Evolutionary conservation across 1,139 yeast genomes (phyloP).

Genomic region (Yamadazyma songkhlaensis): DNA sequence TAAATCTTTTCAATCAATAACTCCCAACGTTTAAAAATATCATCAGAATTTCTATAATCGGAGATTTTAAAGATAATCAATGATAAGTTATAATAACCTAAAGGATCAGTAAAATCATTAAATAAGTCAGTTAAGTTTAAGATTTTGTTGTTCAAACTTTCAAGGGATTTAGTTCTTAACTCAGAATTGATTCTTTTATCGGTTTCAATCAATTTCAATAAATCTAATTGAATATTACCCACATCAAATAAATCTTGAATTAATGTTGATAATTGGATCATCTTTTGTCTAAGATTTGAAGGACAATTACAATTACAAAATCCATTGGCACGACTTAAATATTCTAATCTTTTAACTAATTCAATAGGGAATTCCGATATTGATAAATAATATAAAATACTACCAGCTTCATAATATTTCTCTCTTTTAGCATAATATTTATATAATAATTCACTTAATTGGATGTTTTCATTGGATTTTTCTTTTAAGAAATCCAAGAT

Average conservation of each 20-base stretch:
- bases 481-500: constrained; percentile 76
- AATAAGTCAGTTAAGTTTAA: constrained; percentile 74
- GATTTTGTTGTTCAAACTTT: constrained; percentile 60
- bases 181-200: constrained; percentile 57
- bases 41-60: constrained; percentile 74
- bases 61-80: constrained; percentile 76
- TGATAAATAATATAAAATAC: constrained; percentile 71
- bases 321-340: constrained; percentile 87
- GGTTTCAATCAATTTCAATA: constrained; percentile 53
- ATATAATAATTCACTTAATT: constrained; percentile 84
- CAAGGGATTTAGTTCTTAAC: constrained; percentile 46
- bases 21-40: constrained; percentile 70
- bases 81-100: constrained; percentile 83
- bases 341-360: constrained; percentile 78
- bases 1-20: constrained; percentile 52
- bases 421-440: constrained; percentile 83
- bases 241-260: constrained; percentile 85
- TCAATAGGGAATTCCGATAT: constrained; percentile 68
- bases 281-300: constrained; percentile 71
- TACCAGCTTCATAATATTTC: constrained; percentile 78
- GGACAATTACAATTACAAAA: constrained; percentile 86
- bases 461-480: constrained; percentile 63
- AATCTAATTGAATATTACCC: constrained; percentile 84
- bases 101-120: constrained; percentile 83
- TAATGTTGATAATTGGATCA: constrained; percentile 64